Base-by-base conservation (phyloP, 169 alveolate genomes). In the Pseudocohnilembus persalinus region DNA sequence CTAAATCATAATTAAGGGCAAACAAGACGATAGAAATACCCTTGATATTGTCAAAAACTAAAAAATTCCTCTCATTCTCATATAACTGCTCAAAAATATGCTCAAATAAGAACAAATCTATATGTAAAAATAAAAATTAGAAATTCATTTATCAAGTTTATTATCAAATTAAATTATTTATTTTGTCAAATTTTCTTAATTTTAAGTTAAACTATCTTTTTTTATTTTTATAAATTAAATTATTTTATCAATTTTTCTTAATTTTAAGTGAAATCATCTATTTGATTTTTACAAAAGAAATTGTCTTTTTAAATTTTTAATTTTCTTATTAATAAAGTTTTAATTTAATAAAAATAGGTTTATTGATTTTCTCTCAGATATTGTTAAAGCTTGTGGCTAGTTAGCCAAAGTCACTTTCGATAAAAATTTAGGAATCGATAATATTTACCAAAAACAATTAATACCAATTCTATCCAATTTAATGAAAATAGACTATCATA, bases 21-120 rank as follows among this genome's bases (percentile, higher is more conserved):
- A 82, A 65, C 83, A 78, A 27, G 94, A 94, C 75, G 95, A 94
- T 63, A 86, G 92, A 0, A 83, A 85, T 74, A 63, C 85, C 35
- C 68, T 86, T 63, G 97, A 94, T 87, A 90, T 94, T 64, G 76
- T 91, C 1, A 92, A 92, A 87, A 79, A 89, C 28, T 79, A 90
- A 73, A 49, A 84, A 25, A 73, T 94, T 76, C 91, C 96, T 31
- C 88, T 84, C 26, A 29, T 88, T 31, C 64, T 94, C 26, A 83
- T 90, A 29, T 65, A 68, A 33, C 64, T 89, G 0, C 49, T 88
- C 0, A 91, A 81, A 33, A 89, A 88, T 49, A 65, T 90, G 16
- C 77, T 88, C 31, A 91, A 89, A 34, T 32, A 73, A 1, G 96
- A 92, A 29, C 49, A 85, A 32, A 65, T 80, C 30, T 33, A 77